Evolutionary conservation across 2,329 filamentous ascomycete genomes (phyloP).

Genomic region (Fusarium nematophilum): DNA sequence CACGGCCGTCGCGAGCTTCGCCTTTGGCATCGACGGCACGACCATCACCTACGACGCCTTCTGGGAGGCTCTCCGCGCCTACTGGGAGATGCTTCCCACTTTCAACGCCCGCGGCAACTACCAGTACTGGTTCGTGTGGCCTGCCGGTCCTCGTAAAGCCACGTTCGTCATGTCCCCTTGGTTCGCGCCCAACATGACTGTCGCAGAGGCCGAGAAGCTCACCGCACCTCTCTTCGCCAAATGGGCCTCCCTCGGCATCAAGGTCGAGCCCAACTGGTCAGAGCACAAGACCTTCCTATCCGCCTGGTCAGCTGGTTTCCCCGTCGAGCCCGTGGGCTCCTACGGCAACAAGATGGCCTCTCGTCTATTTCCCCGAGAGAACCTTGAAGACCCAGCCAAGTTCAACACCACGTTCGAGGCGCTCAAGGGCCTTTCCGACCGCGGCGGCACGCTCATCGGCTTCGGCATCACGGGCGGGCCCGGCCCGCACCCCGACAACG

Average conservation of each 20-base stretch:
- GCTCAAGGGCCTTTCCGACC: constrained; percentile 18
- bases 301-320: constrained; percentile 44
- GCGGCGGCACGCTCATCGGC: constrained; percentile 22
- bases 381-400: constrained; percentile 25
- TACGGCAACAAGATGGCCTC: constrained; percentile 39
- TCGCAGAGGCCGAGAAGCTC: constrained; percentile 45
- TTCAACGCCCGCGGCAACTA: constrained; percentile 42
- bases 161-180: constrained; percentile 47
- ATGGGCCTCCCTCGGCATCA: constrained; percentile 47
- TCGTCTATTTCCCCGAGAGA: constrained; percentile 44
- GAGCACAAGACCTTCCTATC: constrained; percentile 43
- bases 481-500: constrained; percentile 47
- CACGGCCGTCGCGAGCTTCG: constrained; percentile 29
- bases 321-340: constrained; percentile 39
- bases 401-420: constrained; percentile 25
- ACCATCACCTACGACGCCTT: constrained; percentile 40
- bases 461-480: constrained; percentile 37
- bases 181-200: constrained; percentile 40
- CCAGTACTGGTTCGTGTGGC: constrained; percentile 42
- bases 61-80: constrained; percentile 44
- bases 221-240: constrained; percentile 44
- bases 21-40: constrained; percentile 45
- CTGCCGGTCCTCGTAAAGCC: constrained; percentile 43
- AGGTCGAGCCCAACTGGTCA: constrained; percentile 39
- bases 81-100: constrained; percentile 42